These are phyloP conservation scores for Mucor saturninus DNA, from an alignment of 371 early-diverging fungal species.

Conservation along the genomic window DNA sequence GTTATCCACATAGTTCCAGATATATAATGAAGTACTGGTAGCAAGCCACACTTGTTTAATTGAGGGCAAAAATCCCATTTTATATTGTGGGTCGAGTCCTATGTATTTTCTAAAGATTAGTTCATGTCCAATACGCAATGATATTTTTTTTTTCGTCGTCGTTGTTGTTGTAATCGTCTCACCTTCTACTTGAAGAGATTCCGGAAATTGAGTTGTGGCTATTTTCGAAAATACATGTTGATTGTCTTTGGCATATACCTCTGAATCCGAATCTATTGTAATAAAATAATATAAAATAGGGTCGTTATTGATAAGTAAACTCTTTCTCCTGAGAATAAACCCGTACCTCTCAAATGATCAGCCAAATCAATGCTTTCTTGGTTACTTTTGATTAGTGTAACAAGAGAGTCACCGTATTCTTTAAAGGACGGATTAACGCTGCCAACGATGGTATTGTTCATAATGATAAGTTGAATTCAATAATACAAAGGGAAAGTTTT, in stretches of 20 bases:
- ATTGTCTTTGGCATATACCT: not conserved
- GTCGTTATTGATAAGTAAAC: not conserved
- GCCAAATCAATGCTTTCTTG: constrained; percentile 2
- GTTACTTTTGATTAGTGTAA: constrained; percentile 5
- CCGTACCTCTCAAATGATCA: constrained; percentile 6
- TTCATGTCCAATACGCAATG: not conserved
- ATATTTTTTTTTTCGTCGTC: too few species aligned
- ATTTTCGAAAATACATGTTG: not conserved
- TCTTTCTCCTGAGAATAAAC: not conserved
- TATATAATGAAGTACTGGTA: constrained; percentile 4
- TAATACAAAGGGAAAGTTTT: not conserved
- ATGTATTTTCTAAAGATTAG: not conserved
- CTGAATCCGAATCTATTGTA: not conserved
- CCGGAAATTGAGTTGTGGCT: not conserved
- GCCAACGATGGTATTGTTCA: not conserved
- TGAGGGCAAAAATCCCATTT: constrained; percentile 16
- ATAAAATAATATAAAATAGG: not conserved
- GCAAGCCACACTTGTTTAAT: constrained; percentile 20
- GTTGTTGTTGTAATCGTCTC: not conserved
- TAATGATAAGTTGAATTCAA: not conserved
- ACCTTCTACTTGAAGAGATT: not conserved
- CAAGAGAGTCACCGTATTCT: not conserved
- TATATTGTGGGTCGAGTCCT: constrained; percentile 6
- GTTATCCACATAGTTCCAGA: constrained; percentile 16
- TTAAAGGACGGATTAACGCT: not conserved